Base-by-base conservation (phyloP, 208 protist genomes). In the Herpetomonas muscarum region DNA sequence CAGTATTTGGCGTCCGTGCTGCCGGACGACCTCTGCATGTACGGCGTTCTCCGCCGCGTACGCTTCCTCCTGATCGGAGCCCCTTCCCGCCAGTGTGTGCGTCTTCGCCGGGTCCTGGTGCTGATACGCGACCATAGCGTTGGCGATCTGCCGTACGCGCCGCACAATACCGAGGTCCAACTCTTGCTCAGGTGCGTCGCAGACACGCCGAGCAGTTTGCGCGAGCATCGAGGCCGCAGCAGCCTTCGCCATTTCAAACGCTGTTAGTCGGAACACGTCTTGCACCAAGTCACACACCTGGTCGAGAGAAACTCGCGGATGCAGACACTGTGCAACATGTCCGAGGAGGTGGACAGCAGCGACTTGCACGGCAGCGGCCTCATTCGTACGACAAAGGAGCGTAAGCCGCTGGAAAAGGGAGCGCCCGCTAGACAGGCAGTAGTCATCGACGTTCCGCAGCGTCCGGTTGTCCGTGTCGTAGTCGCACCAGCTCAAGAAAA, bases 201-300 rank as follows among this genome's bases (percentile, higher is more conserved):
- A n/a, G n/a, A n/a, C n/a, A n/a, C n/a, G n/a, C n/a, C n/a, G n/a
- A n/a, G n/a, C n/a, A n/a, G n/a, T n/a, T n/a, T 62, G 57, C 3
- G 47, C 46, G 15, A 94, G 55, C 63, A 88, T 79, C 0, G 87
- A 58, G 0, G 87, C 79, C 55, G 76, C 77, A 1, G 87, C 81
- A 39, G 87, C 83, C 64, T 92, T 94, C 21, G 82, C 75, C 87
- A 92, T 94, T 34, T 70, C 81, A 28, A 84, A 32, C 0, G 42
- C 37, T 0, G 82, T 76, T 21, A 81, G 74, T 0, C 80, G 70
- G 70, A 94, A 92, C 19, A 92, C 81, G 55, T 94, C 87, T 12
- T 72, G 54, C 51, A 71, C 82, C 3, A 94, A 67, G 12, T 55
- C 44, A 49, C 74, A 81, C 7, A 78, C 50, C 0, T 44, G 31